Evolutionary conservation across 495 filamentous ascomycete genomes (phyloP).

Genomic region (Stereocaulon alpinum): DNA sequence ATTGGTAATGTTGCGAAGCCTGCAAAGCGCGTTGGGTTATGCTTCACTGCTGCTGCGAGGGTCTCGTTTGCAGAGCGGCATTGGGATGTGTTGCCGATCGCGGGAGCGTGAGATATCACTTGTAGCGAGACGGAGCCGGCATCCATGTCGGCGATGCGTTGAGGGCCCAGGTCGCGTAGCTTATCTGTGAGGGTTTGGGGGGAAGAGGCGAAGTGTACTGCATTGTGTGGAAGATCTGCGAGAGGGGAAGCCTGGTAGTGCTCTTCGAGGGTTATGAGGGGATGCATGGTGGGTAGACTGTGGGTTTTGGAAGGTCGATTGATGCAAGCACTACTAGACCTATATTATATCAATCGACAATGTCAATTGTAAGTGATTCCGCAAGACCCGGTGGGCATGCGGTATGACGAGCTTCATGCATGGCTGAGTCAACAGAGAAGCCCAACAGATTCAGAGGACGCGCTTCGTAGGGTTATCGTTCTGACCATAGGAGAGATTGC

Average conservation of each 20-base stretch:
- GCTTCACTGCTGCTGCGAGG: constrained; percentile 37
- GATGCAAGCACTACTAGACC: no score
- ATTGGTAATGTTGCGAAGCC: constrained; percentile 47
- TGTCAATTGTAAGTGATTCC: no score
- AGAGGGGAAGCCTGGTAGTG: neutral
- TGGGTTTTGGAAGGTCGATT: no score
- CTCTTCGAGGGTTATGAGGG: neutral
- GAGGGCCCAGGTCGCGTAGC: constrained; percentile 30
- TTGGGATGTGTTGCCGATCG: constrained; percentile 23
- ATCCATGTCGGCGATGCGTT: constrained; percentile 44
- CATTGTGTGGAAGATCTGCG: neutral
- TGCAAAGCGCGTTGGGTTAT: constrained; percentile 37
- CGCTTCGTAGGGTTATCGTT: no score
- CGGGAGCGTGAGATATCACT: constrained; percentile 44
- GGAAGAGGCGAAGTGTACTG: neutral
- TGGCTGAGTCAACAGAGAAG: no score
- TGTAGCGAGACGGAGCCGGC: constrained; percentile 41
- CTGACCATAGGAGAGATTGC: no score
- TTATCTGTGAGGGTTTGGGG: constrained; percentile 23
- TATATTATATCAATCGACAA: no score
- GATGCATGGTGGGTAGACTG: neutral
- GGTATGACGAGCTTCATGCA: no score
- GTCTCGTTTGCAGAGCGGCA: constrained; percentile 43
- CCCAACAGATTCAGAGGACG: no score
- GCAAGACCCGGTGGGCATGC: no score